Base-by-base conservation (phyloP, 257 asterid genomes). In the Handroanthus guayacan region DNA sequence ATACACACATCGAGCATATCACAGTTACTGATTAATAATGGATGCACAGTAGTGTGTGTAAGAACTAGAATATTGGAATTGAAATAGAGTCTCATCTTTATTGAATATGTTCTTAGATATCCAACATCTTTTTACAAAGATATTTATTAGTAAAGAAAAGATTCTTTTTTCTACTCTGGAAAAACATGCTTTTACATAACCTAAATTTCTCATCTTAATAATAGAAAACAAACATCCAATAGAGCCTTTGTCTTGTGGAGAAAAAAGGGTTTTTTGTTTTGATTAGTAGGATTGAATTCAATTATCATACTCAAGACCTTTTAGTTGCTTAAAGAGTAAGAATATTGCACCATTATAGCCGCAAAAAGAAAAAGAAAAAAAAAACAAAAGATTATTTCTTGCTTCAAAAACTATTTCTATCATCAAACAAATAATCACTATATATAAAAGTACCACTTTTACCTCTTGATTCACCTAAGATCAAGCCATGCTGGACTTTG, bases 301-400 rank as follows among this genome's bases (percentile, higher is more conserved):
- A 34, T 62, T 37, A 3, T 62, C 67, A 36, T 47, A 37, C 37
- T 62, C 45, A 62, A 4, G 12, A 14, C 65, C 13, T 34, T 36
- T 62, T 34, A 13, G 67, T 34, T 62, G 67, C 67, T 37, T 62
- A 58, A 10, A 58, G 65, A 58, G 6, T 9, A 58, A 58, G 65
- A 58, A 25, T 58, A 2, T 20, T 9, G 5, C 38, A 0, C 11
- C 4, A 41, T 41, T 41, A 41, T 41, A 41, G 5, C 5, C 7
- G 2, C 7, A 39, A 6, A 39, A 6, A 39, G 44, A 39, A 6
- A 39, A 6, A 39, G 44, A 39, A 6, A 39, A 6, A 39, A 3
- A 41, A 41, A 8, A 41, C 45, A 39, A 39, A 25, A 25, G 31
- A 25, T 25, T 25, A 25, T 25, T 52, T 52, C 60, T 52, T 7